Evolutionary conservation across 805 yeast species (phyloP), one percentile per base, ranked within the genome.

Genomic region (Lipomyces yamanashiensis): DNA sequence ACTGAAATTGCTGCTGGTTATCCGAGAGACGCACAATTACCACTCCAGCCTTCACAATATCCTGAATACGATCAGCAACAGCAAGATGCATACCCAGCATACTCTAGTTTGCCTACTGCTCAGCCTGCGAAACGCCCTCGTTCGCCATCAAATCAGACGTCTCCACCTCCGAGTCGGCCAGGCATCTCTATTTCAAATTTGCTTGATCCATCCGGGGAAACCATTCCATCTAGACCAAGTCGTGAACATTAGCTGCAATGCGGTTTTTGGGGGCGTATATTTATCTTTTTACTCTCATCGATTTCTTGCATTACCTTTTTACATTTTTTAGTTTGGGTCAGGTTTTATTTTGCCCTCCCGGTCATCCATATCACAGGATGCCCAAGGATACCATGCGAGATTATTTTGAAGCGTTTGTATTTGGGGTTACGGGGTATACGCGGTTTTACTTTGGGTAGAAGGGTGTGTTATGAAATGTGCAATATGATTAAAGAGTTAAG

Each of bases 131-230:
- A n/a, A 28, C 9, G 17, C 6, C 44, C 54, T 10, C 54, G 49
- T 9, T 9, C 55, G 13, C 40, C 36, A n/a, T 8, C 37, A 10
- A 19, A 23, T 13, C 55, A 41, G 21, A 28, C 2, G 5, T 2
- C 28, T 5, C 28, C 49, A 10, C 49, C 54, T 19, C 40, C 36
- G 13, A 23, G 55, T 41, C 57, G 62, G 23, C 58, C 61, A 7
- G 50, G 59, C 17, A 51, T 62, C 28, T 44, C 61, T 9, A 62
- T 62, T 21, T 57, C 61, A 19, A 62, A 58, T 40, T 37, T 62
- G 34, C 55, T 62, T 2, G 65, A 62, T 37, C 62, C 65, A 6
- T 57, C 65, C 6, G 65, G 65, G 23, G 65, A 62, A 19, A 53
- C 49, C 5, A 53, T 53, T 15, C 48, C 57, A 9, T 40, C 57